Conservation (phyloP, 257 asterid species). For the Ilex asprella region DNA sequence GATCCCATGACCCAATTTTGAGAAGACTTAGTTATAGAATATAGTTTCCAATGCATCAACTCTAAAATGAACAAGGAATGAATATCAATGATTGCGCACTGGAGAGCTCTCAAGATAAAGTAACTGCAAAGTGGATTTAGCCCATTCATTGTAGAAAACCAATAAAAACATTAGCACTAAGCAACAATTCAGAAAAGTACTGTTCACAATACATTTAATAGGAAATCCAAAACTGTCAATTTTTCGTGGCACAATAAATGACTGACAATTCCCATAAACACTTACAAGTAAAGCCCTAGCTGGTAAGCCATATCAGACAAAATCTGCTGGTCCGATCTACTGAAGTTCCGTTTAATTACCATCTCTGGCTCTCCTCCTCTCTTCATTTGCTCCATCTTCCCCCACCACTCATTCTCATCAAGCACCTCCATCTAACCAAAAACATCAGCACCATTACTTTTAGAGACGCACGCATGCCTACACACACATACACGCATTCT, state of each 20-base stretch:
- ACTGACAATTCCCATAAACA: slow-evolving; percentile 6
- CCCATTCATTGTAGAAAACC: not conserved
- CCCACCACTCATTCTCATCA: slow-evolving; percentile 91
- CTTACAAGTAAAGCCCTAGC: slow-evolving; percentile 89
- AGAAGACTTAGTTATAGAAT: no score
- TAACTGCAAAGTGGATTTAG: not conserved
- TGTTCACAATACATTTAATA: no score
- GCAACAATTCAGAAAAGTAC: no score
- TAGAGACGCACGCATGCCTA: not conserved
- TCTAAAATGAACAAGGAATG: no score
- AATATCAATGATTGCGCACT: not conserved
- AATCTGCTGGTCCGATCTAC: slow-evolving; percentile 68
- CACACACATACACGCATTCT: not conserved
- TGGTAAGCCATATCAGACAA: slow-evolving; percentile 83
- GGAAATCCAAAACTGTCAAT: not conserved
- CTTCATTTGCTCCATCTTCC: slow-evolving; percentile 71
- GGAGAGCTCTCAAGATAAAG: not conserved
- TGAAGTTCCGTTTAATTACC: slow-evolving; percentile 65
- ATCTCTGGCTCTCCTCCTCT: slow-evolving; percentile 80
- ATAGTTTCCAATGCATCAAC: no score
- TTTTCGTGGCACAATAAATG: slow-evolving; percentile 3
- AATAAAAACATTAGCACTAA: not conserved
- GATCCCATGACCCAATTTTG: no score
- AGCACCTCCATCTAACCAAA: slow-evolving; percentile 56
- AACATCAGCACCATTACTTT: not conserved